Evolutionary conservation across 2,329 filamentous ascomycete species (phyloP).

Genomic region (Keithomyces neogunnii): DNA sequence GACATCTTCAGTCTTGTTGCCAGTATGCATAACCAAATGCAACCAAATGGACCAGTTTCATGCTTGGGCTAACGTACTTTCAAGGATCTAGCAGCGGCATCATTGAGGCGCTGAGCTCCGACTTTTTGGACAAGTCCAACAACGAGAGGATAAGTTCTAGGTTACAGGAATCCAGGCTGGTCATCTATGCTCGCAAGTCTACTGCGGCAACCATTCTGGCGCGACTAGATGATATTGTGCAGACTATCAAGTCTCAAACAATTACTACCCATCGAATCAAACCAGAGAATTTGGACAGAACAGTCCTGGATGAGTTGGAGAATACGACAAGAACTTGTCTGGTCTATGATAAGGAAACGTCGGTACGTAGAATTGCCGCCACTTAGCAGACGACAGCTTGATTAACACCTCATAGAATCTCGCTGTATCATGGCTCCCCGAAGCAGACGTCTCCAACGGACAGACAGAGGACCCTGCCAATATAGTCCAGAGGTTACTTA

Average conservation of each 20-base stretch:
- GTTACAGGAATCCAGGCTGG: slow-evolving; percentile 14
- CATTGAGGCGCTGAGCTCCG: slow-evolving; percentile 18
- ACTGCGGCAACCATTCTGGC: slow-evolving; percentile 24
- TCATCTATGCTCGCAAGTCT: slow-evolving; percentile 21
- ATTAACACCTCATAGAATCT: slow-evolving; percentile 15
- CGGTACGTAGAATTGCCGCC: slow-evolving; percentile 12
- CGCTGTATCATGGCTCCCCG: slow-evolving; percentile 35
- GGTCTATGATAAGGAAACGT: slow-evolving; percentile 9
- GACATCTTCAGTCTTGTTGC: slow-evolving; percentile 35
- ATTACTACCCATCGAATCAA: slow-evolving; percentile 17
- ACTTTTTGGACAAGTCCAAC: slow-evolving; percentile 22
- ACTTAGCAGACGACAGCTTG: background rate
- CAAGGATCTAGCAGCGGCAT: slow-evolving; percentile 14
- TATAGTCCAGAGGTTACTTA: slow-evolving; percentile 36
- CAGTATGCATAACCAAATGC: slow-evolving; percentile 24
- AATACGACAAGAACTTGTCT: slow-evolving; percentile 25
- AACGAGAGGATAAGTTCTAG: slow-evolving; percentile 21
- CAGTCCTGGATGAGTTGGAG: slow-evolving; percentile 21
- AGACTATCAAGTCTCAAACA: slow-evolving; percentile 15
- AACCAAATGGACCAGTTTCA: background rate
- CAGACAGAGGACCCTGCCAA: slow-evolving; percentile 32
- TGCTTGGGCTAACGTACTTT: background rate
- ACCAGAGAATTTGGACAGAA: slow-evolving; percentile 9
- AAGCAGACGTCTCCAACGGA: slow-evolving; percentile 8
- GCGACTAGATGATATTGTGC: slow-evolving; percentile 23